Base-by-base conservation (phyloP, 2,329 filamentous ascomycete genomes). In the Albophoma yamanashiensis region DNA sequence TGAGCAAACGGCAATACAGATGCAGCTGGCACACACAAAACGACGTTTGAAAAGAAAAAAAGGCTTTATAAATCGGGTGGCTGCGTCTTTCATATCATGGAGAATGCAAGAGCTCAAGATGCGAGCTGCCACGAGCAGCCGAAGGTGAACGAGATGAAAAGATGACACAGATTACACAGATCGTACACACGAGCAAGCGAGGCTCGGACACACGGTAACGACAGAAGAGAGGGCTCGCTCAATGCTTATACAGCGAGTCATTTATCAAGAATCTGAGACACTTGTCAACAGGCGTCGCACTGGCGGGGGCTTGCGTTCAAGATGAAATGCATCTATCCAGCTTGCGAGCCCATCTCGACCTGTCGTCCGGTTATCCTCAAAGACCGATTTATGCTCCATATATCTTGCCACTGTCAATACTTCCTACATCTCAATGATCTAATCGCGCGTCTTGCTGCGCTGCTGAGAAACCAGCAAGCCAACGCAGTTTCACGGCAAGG, bases 191-290 rank as follows among this genome's bases (percentile, higher is more conserved):
- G 4, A 14, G 20, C 20, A 55, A 38, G 50, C 50, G 50, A 55
- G 50, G 31, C 50, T 38, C 50, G 7, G 7, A 11, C 3, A 17
- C 27, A n/a, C 11, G 17, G 27, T 11, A 12, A 20, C 47, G n/a
- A 6, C 3, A 20, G 6, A 25, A 53, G 17, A n/a, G 8, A 22
- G 8, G 50, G 8, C 31, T 38, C 36, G 31, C 31, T 8, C 50
- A 22, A 55, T 6, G 17, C 31, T 15, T 22, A 2, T 14, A 15
- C 14, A 38, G 50, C 31, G 31, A 55, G 50, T 45, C 20, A n/a
- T 56, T 36, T 25, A 53, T 39, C 31, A 59, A 42, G 27, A 38
- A 43, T 27, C 45, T 55, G 57, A 59, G 60, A 61, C 60, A 61
- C 3, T 20, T 9, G 31, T 22, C 34, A 53, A 43, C 39, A 31